A percentile compares a stretch with the other conserved stretches of the same genome.
Conservation (phyloP, 2,329 filamentous ascomycete genomes). For the Claviceps monticola region DNA sequence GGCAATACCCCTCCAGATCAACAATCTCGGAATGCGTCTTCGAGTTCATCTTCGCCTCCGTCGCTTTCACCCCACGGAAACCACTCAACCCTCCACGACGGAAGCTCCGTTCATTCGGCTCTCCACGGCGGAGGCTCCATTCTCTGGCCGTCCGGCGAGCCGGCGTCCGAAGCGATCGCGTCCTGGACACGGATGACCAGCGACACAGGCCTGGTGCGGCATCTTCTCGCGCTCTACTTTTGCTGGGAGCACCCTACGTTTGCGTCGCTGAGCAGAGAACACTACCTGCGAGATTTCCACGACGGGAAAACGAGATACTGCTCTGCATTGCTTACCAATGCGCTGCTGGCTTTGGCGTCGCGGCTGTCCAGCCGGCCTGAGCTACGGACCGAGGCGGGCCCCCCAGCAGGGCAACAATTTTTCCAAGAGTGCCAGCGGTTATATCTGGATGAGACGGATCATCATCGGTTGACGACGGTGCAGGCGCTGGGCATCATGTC, state of each 20-base stretch:
- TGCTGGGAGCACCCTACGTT: constrained; percentile 66
- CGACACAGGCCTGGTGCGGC: constrained; percentile 43
- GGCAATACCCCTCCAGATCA: not conserved
- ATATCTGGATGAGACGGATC: constrained; percentile 40
- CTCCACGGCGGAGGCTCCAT: not conserved
- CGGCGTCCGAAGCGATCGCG: constrained; percentile 8
- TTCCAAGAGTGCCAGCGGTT: constrained; percentile 53
- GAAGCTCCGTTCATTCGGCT: not conserved
- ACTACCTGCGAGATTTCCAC: constrained; percentile 52
- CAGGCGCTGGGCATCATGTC: constrained; percentile 65
- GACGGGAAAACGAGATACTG: constrained; percentile 48
- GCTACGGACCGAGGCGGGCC: constrained; percentile 43
- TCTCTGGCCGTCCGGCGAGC: constrained; percentile 12
- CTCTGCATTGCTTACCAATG: constrained; percentile 51
- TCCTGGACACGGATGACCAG: constrained; percentile 49
- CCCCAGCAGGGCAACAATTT: constrained; percentile 55
- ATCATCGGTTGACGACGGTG: constrained; percentile 51
- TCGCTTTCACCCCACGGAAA: not conserved
- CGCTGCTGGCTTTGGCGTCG: constrained; percentile 49
- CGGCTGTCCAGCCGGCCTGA: constrained; percentile 51
- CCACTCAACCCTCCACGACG: not conserved
- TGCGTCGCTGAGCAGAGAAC: constrained; percentile 54
- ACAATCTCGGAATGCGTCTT: not conserved
- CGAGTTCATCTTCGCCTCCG: not conserved
- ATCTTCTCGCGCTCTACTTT: constrained; percentile 53